Evolutionary conservation across 1,139 yeast species (phyloP), one percentile per base, ranked within the genome.

Genomic region (Yamadazyma siamensis): DNA sequence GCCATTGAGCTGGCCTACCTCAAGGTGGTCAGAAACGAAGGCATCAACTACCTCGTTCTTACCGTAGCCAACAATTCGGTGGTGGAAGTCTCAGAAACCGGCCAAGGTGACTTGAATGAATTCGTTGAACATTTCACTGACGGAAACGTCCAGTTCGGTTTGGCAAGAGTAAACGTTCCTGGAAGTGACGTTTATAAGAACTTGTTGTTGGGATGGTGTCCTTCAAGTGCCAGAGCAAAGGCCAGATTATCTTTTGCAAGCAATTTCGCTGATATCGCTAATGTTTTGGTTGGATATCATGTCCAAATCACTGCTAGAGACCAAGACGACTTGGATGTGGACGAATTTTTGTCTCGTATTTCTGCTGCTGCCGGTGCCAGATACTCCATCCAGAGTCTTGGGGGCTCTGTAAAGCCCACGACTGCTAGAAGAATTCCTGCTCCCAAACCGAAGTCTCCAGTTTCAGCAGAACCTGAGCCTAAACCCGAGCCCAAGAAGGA

Each of bases 301-400:
- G 89, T 91, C 33, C 97, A 91, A 59, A 80, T 94, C 43, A 87
- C 96, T 25, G 98, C 97, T n/a, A 77, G 97, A 59, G 94, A 86
- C 51, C 72, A 77, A 32, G 96, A 87, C 50, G 98, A 94, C 54
- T 71, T 94, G 54, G 85, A 85, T 46, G 85, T 83, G 28, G 70
- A 73, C 20, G 94, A 84, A 39, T 75, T 91, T 41, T 58, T 87
- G 44, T 71, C 77, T 33, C 79, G 87, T 47, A 80, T 94, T 29
- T 80, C 86, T 42, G 83, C 87, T 43, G 96, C 98, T 23, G 85
- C 97, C 2, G 98, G 98, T 46, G 96, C 98, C 15, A 79, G 95
- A 52, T 91, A 91, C 61, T 81, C 95, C 4, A 75, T 79, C 33
- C 84, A 79, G 54, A 43, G 46, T 17, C 33, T 52, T 17, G 35